Percentiles rank a stretch among this genome's conserved stretches.
These are phyloP conservation scores for Fusarium luffae DNA, from an alignment of 2,329 filamentous ascomycete species.

Conservation along the genomic window DNA sequence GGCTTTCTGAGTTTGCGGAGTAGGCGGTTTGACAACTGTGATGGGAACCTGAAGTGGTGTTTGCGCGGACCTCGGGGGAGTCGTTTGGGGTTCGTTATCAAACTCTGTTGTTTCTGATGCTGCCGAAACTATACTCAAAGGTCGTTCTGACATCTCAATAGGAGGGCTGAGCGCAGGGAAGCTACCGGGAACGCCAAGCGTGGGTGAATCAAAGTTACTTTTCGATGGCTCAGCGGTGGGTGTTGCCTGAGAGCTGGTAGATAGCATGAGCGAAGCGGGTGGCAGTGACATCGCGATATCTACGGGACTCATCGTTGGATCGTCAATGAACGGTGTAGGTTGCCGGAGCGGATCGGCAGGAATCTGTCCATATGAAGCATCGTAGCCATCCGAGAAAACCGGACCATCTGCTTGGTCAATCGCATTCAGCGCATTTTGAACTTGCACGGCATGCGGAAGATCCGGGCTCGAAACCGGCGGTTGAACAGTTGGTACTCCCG, in stretches of 20 bases:
- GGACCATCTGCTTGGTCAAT: conserved; percentile 21
- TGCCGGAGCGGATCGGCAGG: conserved; percentile 17
- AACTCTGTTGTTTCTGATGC: conserved; percentile 75
- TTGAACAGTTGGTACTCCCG: conserved; percentile 2
- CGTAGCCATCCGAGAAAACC: conserved; percentile 15
- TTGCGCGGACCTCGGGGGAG: conserved; percentile 56
- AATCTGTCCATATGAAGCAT: conserved; percentile 17
- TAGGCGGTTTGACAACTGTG: conserved; percentile 46
- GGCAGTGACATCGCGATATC: conserved; percentile 41
- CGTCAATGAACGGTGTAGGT: conserved; percentile 36
- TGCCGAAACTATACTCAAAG: conserved; percentile 68
- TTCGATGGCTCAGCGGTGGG: conserved; percentile 16
- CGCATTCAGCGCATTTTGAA: conserved; percentile 29
- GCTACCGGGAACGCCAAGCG: conserved; percentile 73
- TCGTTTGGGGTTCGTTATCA: conserved; percentile 76
- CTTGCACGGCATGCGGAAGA: conserved; percentile 14
- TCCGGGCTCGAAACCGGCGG: conserved; percentile 5
- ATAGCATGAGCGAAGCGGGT: conserved; percentile 36
- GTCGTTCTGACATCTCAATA: conserved; percentile 59
- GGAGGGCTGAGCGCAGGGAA: conserved; percentile 60
- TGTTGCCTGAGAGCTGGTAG: conserved; percentile 23
- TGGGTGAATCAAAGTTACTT: conserved; percentile 67
- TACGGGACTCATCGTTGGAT: conserved; percentile 35
- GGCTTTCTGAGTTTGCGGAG: conserved; percentile 40
- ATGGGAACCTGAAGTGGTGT: conserved; percentile 42